Evolutionary conservation across 805 yeast genomes (phyloP), one percentile per base, ranked within the genome.

Genomic region (Lipomyces yamadae): DNA sequence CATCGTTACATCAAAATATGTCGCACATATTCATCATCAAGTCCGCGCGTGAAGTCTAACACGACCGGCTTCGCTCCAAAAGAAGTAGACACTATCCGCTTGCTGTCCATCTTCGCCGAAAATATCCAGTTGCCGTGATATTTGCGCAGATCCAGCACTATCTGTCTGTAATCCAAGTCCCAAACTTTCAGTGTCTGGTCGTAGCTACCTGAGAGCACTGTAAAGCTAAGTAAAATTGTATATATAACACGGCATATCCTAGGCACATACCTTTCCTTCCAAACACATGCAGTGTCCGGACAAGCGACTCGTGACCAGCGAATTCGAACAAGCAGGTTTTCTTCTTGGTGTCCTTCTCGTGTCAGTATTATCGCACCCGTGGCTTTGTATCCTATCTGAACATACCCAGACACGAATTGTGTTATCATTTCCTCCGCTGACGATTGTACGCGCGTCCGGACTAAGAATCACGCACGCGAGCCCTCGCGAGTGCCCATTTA

Each of bases 391-490:
- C 24, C 24, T 24, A 24, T 42, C 7, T 15, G 3, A 3, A 54
- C 35, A 56, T 59, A 59, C 63, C 97, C 97, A 93, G 86, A 93
- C 86, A 68, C 94, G 79, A 45, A 93, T 87, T 0, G 92, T 89
- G 50, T 90, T 86, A 77, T 93, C 98, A 77, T 92, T 97, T 39
- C 93, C 87, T 1, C 96, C 93, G 76, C 92, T 86, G 75, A 90
- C 89, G 3, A 91, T 84, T 0, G 90, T 85, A 62, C 83, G 84
- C 60, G 91, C 86, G 68, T 84, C 84, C 1, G 88, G 83, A 74
- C 90, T 94, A 52, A 91, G 85, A 77, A 89, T 90, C 48, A 93
- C 96, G 72, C 91, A 87, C 58, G 93, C 86, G 29, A 94, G 90
- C 18, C 97, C 97, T 71, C 91, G 87, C 2, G 86, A 82, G 76